Percentiles rank a stretch among this genome's conserved stretches.
phyloP scores from a whole-genome alignment of 371 early-diverging fungal genomes.

The Actinomucor elegans region DNA sequence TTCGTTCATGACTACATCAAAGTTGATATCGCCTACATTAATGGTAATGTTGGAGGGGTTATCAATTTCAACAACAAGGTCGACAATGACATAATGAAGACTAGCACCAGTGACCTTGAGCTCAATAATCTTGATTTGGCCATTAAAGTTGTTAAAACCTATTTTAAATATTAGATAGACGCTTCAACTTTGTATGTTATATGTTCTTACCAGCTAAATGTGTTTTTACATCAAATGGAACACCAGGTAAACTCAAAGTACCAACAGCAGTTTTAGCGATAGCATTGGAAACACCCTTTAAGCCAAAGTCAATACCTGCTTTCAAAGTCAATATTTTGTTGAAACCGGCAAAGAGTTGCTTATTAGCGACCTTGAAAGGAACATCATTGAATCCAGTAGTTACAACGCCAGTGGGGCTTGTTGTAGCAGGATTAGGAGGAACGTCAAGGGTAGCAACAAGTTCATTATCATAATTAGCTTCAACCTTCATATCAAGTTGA shows the following conservation, averaged over 20 bases:
- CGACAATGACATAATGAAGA: slow-evolving; percentile 30
- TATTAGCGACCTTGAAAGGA: slow-evolving; percentile 41
- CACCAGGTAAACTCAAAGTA: slow-evolving; percentile 42
- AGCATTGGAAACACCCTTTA: slow-evolving; percentile 52
- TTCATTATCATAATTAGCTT: slow-evolving; percentile 26
- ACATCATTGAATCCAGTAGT: slow-evolving; percentile 49
- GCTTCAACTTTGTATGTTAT: background rate
- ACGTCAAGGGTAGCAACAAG: slow-evolving; percentile 47
- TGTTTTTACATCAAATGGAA: slow-evolving; percentile 49
- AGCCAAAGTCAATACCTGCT: slow-evolving; percentile 41
- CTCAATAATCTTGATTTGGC: slow-evolving; percentile 38
- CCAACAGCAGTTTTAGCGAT: slow-evolving; percentile 58
- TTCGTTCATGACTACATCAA: slow-evolving; percentile 43
- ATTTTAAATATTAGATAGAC: background rate
- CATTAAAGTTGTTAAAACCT: slow-evolving; percentile 48
- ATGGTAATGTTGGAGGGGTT: slow-evolving; percentile 60
- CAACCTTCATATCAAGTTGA: slow-evolving; percentile 47
- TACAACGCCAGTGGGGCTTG: slow-evolving; percentile 35
- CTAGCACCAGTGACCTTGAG: slow-evolving; percentile 47
- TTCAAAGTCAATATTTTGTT: slow-evolving; percentile 45
- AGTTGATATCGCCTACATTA: slow-evolving; percentile 48
- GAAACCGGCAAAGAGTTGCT: slow-evolving; percentile 47
- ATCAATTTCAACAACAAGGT: slow-evolving; percentile 36
- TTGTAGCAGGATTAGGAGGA: slow-evolving; percentile 50
- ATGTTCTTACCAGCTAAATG: slow-evolving; percentile 48